Evolutionary conservation across 2,329 filamentous ascomycete species (phyloP).

Genomic region (Fusarium nanum): DNA sequence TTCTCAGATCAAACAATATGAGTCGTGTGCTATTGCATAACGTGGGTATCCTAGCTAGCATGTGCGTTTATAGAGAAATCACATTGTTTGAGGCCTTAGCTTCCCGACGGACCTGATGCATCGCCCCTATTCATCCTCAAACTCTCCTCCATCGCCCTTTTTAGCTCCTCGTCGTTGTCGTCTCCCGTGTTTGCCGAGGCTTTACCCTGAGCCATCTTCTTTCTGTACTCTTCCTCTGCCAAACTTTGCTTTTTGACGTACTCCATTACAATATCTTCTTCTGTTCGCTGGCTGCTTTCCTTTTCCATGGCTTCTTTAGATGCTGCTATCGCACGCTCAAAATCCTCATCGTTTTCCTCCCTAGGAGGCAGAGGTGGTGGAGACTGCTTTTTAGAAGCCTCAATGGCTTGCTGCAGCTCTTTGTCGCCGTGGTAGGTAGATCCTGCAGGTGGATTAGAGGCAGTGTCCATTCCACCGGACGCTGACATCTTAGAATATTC

Average conservation of each 20-base stretch:
- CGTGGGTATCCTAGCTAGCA: conserved; percentile 34
- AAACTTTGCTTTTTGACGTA: conserved; percentile 82
- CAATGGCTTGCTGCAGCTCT: conserved; percentile 55
- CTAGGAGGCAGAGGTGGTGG: conserved; percentile 24
- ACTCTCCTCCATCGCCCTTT: conserved; percentile 66
- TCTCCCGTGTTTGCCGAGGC: conserved; percentile 47
- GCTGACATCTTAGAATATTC: conserved; percentile 37
- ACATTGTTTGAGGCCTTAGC: conserved; percentile 14
- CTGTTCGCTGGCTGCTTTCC: conserved; percentile 60
- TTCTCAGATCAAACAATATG: background rate
- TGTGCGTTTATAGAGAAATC: conserved; percentile 5
- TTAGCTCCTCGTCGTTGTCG: conserved; percentile 67
- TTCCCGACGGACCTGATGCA: conserved; percentile 43
- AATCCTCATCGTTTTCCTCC: conserved; percentile 46
- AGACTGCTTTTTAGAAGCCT: conserved; percentile 53
- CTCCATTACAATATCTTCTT: conserved; percentile 79
- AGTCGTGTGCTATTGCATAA: background rate
- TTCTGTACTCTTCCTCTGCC: conserved; percentile 69
- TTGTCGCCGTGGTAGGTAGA: conserved; percentile 49
- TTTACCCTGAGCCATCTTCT: conserved; percentile 51
- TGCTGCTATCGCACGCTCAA: conserved; percentile 56
- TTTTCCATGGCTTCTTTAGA: conserved; percentile 56
- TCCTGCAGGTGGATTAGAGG: background rate
- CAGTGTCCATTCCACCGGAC: conserved; percentile 20
- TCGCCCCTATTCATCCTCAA: conserved; percentile 55